Evolutionary conservation across 108 stramenopile species (phyloP).

Genomic region (Licmophora abbreviata): DNA sequence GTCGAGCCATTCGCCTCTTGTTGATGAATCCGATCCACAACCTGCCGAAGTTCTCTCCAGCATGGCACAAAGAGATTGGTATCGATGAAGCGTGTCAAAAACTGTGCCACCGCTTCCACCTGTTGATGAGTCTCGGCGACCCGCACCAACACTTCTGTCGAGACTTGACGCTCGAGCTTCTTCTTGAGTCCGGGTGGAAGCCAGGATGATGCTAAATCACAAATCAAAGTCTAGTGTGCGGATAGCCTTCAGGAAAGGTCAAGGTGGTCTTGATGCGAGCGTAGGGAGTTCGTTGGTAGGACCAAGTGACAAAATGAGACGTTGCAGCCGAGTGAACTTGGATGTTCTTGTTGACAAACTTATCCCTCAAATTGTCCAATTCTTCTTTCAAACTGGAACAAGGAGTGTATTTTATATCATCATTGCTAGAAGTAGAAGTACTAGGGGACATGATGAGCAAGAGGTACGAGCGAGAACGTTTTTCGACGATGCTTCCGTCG

Average conservation of each 20-base stretch:
- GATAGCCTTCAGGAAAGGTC: slow-evolving; percentile 36
- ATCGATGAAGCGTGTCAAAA: slow-evolving; percentile 24
- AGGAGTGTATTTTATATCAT: too few species aligned
- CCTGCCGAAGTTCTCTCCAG: slow-evolving; percentile 38
- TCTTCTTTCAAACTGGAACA: not conserved
- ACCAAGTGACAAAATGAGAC: slow-evolving; percentile 15
- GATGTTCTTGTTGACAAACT: not conserved
- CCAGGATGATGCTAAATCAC: slow-evolving; percentile 20
- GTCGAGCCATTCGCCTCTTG: slow-evolving; percentile 13
- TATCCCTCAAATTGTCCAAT: not conserved
- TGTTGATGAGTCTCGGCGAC: slow-evolving; percentile 15
- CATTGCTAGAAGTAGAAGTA: too few species aligned
- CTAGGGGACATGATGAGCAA: too few species aligned
- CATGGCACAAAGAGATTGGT: slow-evolving; percentile 34
- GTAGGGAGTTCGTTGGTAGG: slow-evolving; percentile 36
- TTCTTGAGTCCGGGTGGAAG: slow-evolving; percentile 40
- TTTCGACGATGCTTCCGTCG: too few species aligned
- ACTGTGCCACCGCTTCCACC: slow-evolving; percentile 18
- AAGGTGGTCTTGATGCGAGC: slow-evolving; percentile 28
- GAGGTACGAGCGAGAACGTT: too few species aligned
- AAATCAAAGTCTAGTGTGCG: slow-evolving; percentile 16
- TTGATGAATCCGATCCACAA: slow-evolving; percentile 20
- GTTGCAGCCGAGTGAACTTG: slow-evolving; percentile 4
- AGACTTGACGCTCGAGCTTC: slow-evolving; percentile 25
- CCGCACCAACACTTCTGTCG: slow-evolving; percentile 10